phyloP scores from a whole-genome alignment of 257 asterid species.

The Forsythia suspensa region DNA sequence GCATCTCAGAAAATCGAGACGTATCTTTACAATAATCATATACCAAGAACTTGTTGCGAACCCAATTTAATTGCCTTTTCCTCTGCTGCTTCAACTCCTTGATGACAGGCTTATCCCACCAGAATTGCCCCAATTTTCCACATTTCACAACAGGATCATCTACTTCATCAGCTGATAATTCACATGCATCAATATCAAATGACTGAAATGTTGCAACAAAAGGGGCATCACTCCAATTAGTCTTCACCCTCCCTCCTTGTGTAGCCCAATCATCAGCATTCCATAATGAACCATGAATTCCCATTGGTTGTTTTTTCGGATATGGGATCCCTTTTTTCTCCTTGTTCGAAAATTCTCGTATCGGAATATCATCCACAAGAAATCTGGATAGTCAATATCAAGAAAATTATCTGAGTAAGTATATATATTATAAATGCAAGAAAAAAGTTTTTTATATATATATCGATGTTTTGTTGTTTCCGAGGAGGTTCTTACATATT shows the following conservation, averaged over 20 bases:
- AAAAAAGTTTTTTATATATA: too few species aligned
- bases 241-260: conserved; percentile 62
- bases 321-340: conserved; percentile 41
- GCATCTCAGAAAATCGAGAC: conserved; percentile 46
- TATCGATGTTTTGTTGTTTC: too few species aligned
- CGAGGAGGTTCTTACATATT: too few species aligned
- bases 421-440: too few species aligned
- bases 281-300: conserved; percentile 59
- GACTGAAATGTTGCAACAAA: conserved; percentile 42
- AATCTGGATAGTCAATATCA: too few species aligned
- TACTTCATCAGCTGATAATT: conserved; percentile 19
- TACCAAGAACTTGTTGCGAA: conserved; percentile 36
- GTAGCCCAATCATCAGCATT: conserved; percentile 71
- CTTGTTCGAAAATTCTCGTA: conserved; percentile 46
- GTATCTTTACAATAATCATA: conserved; percentile 62
- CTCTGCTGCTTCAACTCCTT: conserved; percentile 32
- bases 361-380: conserved; percentile 51
- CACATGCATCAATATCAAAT: conserved; percentile 50
- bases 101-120: conserved; percentile 65
- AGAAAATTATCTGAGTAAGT: too few species aligned
- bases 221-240: conserved; percentile 58
- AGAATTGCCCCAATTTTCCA: conserved; percentile 38
- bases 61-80: conserved; percentile 34
- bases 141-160: conserved; percentile 33
- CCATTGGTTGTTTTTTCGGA: conserved; percentile 56